Evolutionary conservation across 129 eudicot species (phyloP), one percentile per base, ranked within the genome.

Genomic region (Chrysanthemum seticuspe): DNA sequence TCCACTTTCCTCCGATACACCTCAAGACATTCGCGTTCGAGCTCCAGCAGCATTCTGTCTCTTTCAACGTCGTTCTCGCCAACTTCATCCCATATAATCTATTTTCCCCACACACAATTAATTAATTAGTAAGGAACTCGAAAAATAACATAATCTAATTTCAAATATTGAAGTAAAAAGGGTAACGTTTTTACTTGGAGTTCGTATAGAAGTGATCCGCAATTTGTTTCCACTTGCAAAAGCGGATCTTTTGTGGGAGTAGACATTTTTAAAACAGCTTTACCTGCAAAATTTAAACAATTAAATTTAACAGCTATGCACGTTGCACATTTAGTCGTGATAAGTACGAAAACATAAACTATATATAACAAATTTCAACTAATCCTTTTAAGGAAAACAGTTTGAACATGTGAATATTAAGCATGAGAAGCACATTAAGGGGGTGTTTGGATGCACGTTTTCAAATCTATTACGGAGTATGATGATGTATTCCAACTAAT

Each of bases 41-140:
- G 93, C 79, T 91, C 97, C 23, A 86, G 87, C 81, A 91, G 68
- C 88, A 86, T 87, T 62, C 73, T 63, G 40, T 84, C 84, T 71
- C 79, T 76, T 71, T 80, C 86, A 58, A 25, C 68, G 67, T 91
- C 94, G 12, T 87, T 67, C 73, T 91, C 96, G 34, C 97, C 96
- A 70, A 91, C 91, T 82, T 91, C 97, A 77, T 91, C 91, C 97
- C 97, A 91, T 74, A 91, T 88, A 36, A 85, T 80, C 97, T 91
- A 1, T 70, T 60, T 73, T 40, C 10, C 47, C 47, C 29, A 81
- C 48, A 29, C 55, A 34, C 40, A 34, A 34, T 34, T 34, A 34
- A 2, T 34, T 34, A 34, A 4, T 34, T 34, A 34, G 40, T 4
- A 34, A 34, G 40, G 40, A 34, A 69, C 61, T 25, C 54, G 23